phyloP scores from a whole-genome alignment of 306 rosid species.

The Castanea sativa region DNA sequence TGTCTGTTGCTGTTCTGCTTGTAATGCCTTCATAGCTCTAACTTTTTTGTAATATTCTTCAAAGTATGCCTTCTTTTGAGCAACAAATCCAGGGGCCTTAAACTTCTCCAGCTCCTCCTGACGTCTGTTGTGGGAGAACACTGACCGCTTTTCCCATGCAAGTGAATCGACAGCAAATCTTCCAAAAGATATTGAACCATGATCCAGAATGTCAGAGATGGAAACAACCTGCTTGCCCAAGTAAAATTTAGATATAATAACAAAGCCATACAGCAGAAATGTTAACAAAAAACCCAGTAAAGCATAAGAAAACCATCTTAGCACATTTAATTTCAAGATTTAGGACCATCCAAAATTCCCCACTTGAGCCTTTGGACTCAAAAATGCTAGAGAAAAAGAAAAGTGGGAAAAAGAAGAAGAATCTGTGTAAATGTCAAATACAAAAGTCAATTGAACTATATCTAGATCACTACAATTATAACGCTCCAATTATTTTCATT shows the following conservation, averaged over 20 bases:
- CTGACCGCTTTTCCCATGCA: conserved; percentile 39
- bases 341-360: background rate
- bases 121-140: conserved; percentile 29
- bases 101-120: conserved; percentile 40
- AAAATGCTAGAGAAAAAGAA: background rate
- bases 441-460: background rate
- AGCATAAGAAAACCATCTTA: background rate
- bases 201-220: conserved; percentile 19
- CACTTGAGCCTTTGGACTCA: background rate
- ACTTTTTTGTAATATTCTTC: conserved; percentile 31
- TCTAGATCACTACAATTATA: background rate
- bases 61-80: conserved; percentile 39
- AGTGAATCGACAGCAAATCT: conserved; percentile 33
- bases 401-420: background rate
- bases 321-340: background rate
- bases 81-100: conserved; percentile 36
- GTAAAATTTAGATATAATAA: background rate
- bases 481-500: background rate
- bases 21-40: conserved; percentile 24
- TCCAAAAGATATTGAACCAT: conserved; percentile 40
- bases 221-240: conserved; percentile 12
- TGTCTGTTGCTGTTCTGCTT: conserved; percentile 19
- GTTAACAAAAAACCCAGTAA: background rate
- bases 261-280: background rate
- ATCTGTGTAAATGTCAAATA: background rate